phyloP scores from a whole-genome alignment of 2,329 filamentous ascomycete species.

The Cytospora chrysosperma region DNA sequence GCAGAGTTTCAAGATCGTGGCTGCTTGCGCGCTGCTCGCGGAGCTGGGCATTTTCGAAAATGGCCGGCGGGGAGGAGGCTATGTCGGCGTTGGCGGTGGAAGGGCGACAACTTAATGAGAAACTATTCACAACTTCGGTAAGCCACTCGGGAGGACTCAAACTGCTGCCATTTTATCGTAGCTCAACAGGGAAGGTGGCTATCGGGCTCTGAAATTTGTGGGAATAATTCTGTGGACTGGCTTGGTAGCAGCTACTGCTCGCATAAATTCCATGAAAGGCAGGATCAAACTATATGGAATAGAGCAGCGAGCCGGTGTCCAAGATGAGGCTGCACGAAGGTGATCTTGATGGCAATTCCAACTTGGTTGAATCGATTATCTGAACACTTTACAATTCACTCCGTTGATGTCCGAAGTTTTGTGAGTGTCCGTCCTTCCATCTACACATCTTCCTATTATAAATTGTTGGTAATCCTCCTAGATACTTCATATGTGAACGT shows the following conservation, averaged over 20 bases:
- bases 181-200: not conserved
- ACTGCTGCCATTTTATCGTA: not conserved
- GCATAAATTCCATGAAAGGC: not conserved
- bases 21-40: conserved; percentile 32
- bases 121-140: not conserved
- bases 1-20: conserved; percentile 35
- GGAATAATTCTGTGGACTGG: too few relatives aligned
- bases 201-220: not conserved
- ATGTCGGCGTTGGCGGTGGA: conserved; percentile 4
- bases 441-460: too few relatives aligned
- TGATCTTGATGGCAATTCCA: too few relatives aligned
- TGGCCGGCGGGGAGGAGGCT: not conserved
- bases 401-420: too few relatives aligned
- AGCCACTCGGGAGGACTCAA: not conserved
- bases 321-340: too few relatives aligned
- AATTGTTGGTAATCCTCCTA: not conserved
- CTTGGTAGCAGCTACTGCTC: too few relatives aligned
- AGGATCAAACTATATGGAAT: not conserved
- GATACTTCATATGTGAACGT: not conserved
- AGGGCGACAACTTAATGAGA: not conserved
- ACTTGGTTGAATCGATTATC: too few relatives aligned
- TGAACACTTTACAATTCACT: too few relatives aligned
- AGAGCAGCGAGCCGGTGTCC: not conserved
- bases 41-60: conserved; percentile 28
- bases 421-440: too few relatives aligned